These are phyloP conservation scores for Backusella sp. DNA, from an alignment of 192 early-diverging fungal genomes.

Conservation along the genomic window DNA sequence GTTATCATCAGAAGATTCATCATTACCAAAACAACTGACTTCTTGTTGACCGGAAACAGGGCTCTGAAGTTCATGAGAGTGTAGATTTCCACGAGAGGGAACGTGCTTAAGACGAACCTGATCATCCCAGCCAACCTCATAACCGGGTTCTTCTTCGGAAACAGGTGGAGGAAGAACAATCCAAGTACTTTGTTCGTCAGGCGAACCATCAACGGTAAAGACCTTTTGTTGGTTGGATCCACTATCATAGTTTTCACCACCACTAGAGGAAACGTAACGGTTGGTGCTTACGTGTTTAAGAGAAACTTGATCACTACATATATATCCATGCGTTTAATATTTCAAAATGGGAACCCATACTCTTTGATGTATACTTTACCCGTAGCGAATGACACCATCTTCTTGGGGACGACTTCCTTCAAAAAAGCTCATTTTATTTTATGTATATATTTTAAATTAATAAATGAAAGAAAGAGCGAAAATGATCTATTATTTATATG, in stretches of 20 bases:
- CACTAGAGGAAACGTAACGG: constrained; percentile 46
- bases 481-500: neutral
- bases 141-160: constrained; percentile 45
- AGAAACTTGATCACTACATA: constrained; percentile 33
- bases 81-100: constrained; percentile 48
- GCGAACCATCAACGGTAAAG: constrained; percentile 43
- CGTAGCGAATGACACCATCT: constrained; percentile 11
- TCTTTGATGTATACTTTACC: neutral
- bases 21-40: constrained; percentile 54
- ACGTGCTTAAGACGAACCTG: constrained; percentile 53
- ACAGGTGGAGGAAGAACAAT: constrained; percentile 50
- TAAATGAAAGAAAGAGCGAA: neutral
- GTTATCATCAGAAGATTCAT: constrained; percentile 49
- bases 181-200: constrained; percentile 48
- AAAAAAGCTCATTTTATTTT: neutral
- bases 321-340: neutral
- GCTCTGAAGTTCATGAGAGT: constrained; percentile 53
- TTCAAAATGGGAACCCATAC: neutral
- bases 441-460: neutral
- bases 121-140: constrained; percentile 44
- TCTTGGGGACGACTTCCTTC: neutral
- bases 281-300: constrained; percentile 55
- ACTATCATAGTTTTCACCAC: constrained; percentile 39
- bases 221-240: constrained; percentile 58
- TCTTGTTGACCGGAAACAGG: constrained; percentile 57